These are phyloP conservation scores for Solanum pinnatisectum DNA, from an alignment of 257 asterid species.

Conservation along the genomic window DNA sequence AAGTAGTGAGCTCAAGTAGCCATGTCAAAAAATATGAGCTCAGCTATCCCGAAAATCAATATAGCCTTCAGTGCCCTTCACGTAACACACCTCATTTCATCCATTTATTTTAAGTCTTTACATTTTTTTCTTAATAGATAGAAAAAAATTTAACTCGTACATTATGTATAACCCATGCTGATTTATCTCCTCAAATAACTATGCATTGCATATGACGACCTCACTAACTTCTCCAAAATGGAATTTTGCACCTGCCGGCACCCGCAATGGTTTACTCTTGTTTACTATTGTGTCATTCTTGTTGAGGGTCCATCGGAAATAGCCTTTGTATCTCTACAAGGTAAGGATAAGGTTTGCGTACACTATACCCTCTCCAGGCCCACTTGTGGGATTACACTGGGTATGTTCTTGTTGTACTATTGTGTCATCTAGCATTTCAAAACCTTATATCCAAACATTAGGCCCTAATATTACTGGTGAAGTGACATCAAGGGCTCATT, in stretches of 20 bases:
- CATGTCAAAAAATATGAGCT: neutral
- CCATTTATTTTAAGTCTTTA: neutral
- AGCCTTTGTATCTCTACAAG: neutral
- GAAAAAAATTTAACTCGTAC: neutral
- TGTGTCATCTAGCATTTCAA: neutral
- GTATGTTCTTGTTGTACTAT: neutral
- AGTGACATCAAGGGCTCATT: neutral
- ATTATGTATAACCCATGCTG: neutral
- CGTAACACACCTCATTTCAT: neutral
- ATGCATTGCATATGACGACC: neutral
- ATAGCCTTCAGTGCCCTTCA: neutral
- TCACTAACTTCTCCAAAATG: neutral
- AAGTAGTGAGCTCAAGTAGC: neutral
- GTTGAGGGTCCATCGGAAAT: neutral
- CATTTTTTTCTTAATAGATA: neutral
- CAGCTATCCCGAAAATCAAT: neutral
- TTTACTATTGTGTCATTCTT: neutral
- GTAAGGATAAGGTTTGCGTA: neutral
- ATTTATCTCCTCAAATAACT: neutral
- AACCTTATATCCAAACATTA: neutral
- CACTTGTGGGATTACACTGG: neutral
- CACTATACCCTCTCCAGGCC: neutral
- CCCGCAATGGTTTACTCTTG: neutral
- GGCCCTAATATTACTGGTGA: neutral
- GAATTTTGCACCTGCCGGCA: neutral